Evolutionary conservation across 164 flowering plant genomes (phyloP).

Genomic region (Hamamelis virginiana): DNA sequence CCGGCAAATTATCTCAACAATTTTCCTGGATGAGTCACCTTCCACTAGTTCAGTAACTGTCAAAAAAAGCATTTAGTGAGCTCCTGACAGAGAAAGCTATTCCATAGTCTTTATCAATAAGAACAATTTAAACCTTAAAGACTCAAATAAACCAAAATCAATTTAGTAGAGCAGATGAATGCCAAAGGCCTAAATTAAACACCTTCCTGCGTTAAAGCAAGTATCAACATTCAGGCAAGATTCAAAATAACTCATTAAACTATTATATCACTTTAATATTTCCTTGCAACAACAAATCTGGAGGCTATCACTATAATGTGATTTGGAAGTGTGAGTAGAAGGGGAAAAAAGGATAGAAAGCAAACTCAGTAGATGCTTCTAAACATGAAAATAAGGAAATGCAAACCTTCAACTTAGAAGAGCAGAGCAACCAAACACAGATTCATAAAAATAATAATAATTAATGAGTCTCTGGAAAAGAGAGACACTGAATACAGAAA

Average conservation of each 20-base stretch:
- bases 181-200: no score
- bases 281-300: neutral
- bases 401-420: neutral
- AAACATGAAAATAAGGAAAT: neutral
- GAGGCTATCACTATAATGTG: neutral
- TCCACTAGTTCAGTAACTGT: constrained; percentile 70
- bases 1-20: constrained; percentile 67
- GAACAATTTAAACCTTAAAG: neutral
- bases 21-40: constrained; percentile 71
- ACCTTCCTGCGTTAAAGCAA: no score
- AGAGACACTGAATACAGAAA: no score
- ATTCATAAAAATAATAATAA: neutral
- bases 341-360: neutral
- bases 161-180: no score
- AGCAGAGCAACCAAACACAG: neutral
- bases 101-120: neutral
- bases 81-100: neutral
- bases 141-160: neutral
- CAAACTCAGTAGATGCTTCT: no score
- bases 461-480: no score
- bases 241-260: no score
- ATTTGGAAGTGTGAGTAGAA: neutral
- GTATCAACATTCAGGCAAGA: no score
- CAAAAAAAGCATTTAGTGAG: neutral
- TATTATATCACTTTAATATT: no score